Evolutionary conservation across 108 stramenopile genomes (phyloP).

Genomic region (Asterionellopsis glacialis): DNA sequence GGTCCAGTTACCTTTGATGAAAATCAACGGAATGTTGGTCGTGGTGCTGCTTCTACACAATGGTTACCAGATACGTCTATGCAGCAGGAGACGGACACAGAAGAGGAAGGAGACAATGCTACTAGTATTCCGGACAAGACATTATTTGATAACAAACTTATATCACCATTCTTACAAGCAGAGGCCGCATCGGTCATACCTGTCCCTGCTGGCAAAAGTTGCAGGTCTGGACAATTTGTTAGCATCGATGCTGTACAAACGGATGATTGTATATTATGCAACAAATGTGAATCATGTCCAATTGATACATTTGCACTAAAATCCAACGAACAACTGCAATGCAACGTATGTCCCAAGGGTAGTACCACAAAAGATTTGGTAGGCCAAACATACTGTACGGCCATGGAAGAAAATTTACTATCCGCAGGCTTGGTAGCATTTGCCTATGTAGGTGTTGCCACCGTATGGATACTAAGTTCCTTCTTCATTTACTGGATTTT

Average conservation of each 20-base stretch:
- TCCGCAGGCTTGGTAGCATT: background rate
- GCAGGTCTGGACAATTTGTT: background rate
- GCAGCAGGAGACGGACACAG: no score
- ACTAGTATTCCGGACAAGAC: no score
- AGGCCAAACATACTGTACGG: background rate
- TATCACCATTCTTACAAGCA: background rate
- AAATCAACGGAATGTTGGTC: slow-evolving; percentile 42
- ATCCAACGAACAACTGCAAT: background rate
- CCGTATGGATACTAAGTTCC: background rate
- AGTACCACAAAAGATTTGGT: background rate
- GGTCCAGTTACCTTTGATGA: slow-evolving; percentile 43
- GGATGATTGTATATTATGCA: background rate
- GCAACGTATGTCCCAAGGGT: background rate
- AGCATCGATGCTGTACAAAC: background rate
- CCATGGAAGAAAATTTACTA: background rate
- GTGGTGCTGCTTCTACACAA: slow-evolving; percentile 49
- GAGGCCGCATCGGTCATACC: background rate
- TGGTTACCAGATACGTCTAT: slow-evolving; percentile 19
- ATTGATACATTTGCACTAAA: background rate
- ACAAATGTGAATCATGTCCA: background rate
- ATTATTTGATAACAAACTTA: background rate
- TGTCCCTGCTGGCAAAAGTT: background rate
- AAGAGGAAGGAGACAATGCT: no score
- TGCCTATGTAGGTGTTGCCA: background rate
- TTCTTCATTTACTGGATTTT: slow-evolving; percentile 1